These are phyloP conservation scores for Coleophoma cylindrospora DNA, from an alignment of 2,329 filamentous ascomycete genomes.

Conservation along the genomic window DNA sequence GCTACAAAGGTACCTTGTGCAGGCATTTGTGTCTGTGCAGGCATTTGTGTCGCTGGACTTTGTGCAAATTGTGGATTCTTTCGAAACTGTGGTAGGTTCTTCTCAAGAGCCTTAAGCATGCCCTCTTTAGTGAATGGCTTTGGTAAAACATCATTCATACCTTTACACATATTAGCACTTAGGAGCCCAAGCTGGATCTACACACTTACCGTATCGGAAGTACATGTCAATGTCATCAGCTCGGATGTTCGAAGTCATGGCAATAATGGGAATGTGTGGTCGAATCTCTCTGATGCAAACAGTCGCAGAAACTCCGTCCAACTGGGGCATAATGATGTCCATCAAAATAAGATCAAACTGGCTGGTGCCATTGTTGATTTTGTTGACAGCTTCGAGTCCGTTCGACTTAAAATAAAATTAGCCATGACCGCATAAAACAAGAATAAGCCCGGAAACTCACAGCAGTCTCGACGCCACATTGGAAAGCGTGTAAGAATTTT, in stretches of 20 bases:
- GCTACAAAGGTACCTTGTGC: constrained; percentile 19
- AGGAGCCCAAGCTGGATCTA: constrained; percentile 4
- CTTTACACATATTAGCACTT: constrained; percentile 39
- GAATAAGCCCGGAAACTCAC: constrained; percentile 39
- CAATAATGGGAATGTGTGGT: constrained; percentile 80
- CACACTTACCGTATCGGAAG: constrained; percentile 80
- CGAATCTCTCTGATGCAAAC: constrained; percentile 88
- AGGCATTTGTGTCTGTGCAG: constrained; percentile 12
- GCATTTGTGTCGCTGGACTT: too few relatives aligned
- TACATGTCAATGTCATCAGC: constrained; percentile 97
- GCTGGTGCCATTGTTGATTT: constrained; percentile 52
- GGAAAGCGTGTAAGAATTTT: constrained; percentile 61
- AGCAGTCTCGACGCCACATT: constrained; percentile 62
- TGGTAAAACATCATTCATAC: constrained; percentile 95
- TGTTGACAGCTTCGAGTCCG: constrained; percentile 86
- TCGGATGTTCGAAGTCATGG: constrained; percentile 98
- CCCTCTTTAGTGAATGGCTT: constrained; percentile 94
- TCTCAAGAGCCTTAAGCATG: constrained; percentile 80
- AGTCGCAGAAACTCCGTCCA: constrained; percentile 92
- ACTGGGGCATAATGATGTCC: constrained; percentile 96
- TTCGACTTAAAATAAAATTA: constrained; percentile 54
- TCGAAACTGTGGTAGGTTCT: constrained; percentile 80
- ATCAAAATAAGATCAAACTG: constrained; percentile 70
- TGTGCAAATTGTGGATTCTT: constrained; percentile 38
- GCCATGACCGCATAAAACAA: background rate